Base-by-base conservation (phyloP, 352 stramenopile genomes). In the Pythium phragmitis region DNA sequence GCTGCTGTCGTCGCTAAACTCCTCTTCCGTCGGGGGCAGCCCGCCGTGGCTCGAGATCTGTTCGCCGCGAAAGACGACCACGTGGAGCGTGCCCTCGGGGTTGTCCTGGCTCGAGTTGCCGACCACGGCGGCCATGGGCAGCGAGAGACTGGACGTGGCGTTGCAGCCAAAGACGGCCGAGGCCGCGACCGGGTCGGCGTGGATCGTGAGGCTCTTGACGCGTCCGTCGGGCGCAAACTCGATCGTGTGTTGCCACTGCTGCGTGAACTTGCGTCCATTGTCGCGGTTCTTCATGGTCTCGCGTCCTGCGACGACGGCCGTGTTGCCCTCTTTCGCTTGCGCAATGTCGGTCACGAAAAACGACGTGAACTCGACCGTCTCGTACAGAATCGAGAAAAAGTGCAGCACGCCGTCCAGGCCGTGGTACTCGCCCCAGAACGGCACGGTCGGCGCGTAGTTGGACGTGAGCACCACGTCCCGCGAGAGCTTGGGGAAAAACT, bases 321-420 rank as follows among this genome's bases (percentile, higher is more conserved):
- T 94, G 64, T 73, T 89, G 21, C 87, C 87, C 60, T 92, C 85
- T 36, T 90, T 91, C 12, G 84, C 81, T 62, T 94, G 87, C 7
- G 87, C 87, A 60, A 96, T 94, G 65, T 96, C 85, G 16, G 85
- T 94, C 28, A 96, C 87, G 56, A 94, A 94, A 63, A 96, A 96
- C 33, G 84, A 81, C 23, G 86, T 94, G 68, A 94, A 92, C 67
- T 94, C 85, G 46, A 96, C 85, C 0, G 84, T 93, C 68, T 94
- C 87, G 72, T 96, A 94, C 37, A 96, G 51, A 57, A 94, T 96
- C 26, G 87, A 94, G 60, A 96, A 96, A 73, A 94, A 96, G 60
- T 94, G 85, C 36, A 96, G 67, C 19, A 96, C 87, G 37, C 87
- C 87, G 28, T 94, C 87, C 21, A 96, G 74, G 4, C 87, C 87